These are phyloP conservation scores for Solanum stenotomum DNA, from an alignment of 257 asterid genomes.

Conservation along the genomic window DNA sequence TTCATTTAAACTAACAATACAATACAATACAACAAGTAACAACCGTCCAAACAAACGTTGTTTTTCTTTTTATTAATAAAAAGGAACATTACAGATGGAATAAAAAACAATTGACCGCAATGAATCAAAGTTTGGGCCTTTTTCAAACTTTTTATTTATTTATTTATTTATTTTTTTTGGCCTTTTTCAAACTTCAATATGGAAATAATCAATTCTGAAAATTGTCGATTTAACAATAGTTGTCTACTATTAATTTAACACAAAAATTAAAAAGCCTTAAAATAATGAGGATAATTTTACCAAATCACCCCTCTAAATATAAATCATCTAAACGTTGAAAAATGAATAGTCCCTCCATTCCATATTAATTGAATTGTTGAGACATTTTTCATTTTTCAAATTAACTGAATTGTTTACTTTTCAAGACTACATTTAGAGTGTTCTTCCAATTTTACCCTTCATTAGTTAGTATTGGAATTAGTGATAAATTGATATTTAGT, in stretches of 20 bases:
- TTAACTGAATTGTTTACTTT: no score
- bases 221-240: no score
- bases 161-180: not conserved
- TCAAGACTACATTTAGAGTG: no score
- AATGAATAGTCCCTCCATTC: no score
- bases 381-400: no score
- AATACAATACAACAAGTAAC: not conserved
- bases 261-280: not conserved
- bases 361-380: no score
- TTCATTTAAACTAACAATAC: not conserved
- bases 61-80: no score
- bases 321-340: not conserved
- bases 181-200: not conserved
- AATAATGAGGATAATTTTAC: no score
- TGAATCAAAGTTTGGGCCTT: not conserved
- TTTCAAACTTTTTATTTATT: not conserved
- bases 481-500: no score
- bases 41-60: not conserved
- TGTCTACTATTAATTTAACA: no score
- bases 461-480: no score
- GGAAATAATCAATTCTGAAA: not conserved
- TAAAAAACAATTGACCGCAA: not conserved
- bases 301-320: not conserved
- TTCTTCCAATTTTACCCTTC: no score
- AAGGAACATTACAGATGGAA: not conserved